phyloP scores from a whole-genome alignment of 2,329 filamentous ascomycete species.

The Sclerotinia minor region DNA sequence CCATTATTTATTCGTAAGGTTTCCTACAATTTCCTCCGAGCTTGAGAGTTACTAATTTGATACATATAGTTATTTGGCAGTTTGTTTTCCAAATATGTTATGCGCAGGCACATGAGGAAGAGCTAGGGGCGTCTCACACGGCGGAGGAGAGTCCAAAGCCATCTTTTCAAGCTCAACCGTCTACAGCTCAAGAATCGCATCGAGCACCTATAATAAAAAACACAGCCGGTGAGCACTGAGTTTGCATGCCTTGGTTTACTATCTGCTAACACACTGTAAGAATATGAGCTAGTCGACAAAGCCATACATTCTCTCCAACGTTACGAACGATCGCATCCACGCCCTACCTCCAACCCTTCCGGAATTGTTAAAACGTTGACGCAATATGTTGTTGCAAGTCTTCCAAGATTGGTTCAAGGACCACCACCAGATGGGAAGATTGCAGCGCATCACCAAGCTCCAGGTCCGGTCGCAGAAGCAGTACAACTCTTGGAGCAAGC shows the following conservation, averaged over 20 bases:
- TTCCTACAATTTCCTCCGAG: conserved; percentile 16
- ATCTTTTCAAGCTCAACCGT: conserved; percentile 35
- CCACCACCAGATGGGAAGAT: conserved; percentile 44
- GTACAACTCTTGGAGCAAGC: conserved; percentile 60
- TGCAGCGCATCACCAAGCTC: conserved; percentile 45
- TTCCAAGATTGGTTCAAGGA: conserved; percentile 63
- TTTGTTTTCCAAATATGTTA: conserved; percentile 30
- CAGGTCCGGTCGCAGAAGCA: conserved; percentile 55
- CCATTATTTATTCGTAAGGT: conserved; percentile 41
- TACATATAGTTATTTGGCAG: conserved; percentile 37
- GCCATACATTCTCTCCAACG: conserved; percentile 42
- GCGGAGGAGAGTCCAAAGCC: conserved; percentile 35
- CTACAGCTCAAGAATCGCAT: conserved; percentile 36
- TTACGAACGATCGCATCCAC: conserved; percentile 39
- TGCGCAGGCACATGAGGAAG: conserved; percentile 34
- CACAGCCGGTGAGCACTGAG: conserved; percentile 34
- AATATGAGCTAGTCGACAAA: conserved; percentile 42
- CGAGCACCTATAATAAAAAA: conserved; percentile 33
- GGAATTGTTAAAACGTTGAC: conserved; percentile 57
- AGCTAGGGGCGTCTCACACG: conserved; percentile 30
- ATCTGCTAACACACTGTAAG: conserved; percentile 35
- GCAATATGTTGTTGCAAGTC: conserved; percentile 62
- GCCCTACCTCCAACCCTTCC: conserved; percentile 49
- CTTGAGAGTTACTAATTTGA: conserved; percentile 15
- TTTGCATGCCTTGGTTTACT: neutral